Evolutionary conservation across 768 basidiomycete genomes (phyloP).

Genomic region (Boletus tylopilopsis): DNA sequence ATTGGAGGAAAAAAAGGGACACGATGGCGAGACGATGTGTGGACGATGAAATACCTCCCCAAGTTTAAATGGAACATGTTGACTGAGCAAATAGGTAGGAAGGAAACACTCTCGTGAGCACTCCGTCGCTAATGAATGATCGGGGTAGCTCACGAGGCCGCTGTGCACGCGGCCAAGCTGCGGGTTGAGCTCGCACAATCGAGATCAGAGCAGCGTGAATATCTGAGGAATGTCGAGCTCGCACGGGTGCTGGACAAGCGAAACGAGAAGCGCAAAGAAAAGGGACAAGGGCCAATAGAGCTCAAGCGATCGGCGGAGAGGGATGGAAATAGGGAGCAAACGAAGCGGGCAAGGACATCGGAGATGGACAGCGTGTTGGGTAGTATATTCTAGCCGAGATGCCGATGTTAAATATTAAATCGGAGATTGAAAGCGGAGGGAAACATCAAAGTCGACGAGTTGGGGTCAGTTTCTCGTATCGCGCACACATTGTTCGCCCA

Average conservation of each 20-base stretch:
- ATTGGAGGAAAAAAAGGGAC: slow-evolving; percentile 92
- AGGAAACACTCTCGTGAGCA: not conserved
- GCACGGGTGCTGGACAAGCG: slow-evolving; percentile 83
- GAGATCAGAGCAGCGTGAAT: slow-evolving; percentile 83
- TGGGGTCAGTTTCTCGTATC: slow-evolving; percentile 41
- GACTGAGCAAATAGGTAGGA: slow-evolving; percentile 95
- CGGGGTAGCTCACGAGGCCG: slow-evolving; percentile 82
- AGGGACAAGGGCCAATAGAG: slow-evolving; percentile 45
- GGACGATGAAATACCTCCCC: slow-evolving; percentile 99
- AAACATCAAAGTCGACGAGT: slow-evolving; percentile 16
- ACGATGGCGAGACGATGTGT: slow-evolving; percentile 94
- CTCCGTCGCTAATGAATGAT: slow-evolving; percentile 7
- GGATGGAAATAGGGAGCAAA: slow-evolving; percentile 8
- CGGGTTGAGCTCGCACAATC: slow-evolving; percentile 90
- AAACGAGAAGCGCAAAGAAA: slow-evolving; percentile 59
- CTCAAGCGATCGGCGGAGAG: slow-evolving; percentile 17
- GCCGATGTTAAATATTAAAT: slow-evolving; percentile 11
- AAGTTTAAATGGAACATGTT: slow-evolving; percentile 99
- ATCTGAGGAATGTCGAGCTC: slow-evolving; percentile 91
- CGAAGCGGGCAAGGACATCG: slow-evolving; percentile 12
- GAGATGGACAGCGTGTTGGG: slow-evolving; percentile 44
- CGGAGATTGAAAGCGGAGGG: slow-evolving; percentile 19
- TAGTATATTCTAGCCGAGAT: slow-evolving; percentile 45
- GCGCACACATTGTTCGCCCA: slow-evolving; percentile 54
- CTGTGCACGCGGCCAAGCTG: slow-evolving; percentile 82